These are phyloP conservation scores for Globisporangium splendens DNA, from an alignment of 352 stramenopile species.

Conservation along the genomic window DNA sequence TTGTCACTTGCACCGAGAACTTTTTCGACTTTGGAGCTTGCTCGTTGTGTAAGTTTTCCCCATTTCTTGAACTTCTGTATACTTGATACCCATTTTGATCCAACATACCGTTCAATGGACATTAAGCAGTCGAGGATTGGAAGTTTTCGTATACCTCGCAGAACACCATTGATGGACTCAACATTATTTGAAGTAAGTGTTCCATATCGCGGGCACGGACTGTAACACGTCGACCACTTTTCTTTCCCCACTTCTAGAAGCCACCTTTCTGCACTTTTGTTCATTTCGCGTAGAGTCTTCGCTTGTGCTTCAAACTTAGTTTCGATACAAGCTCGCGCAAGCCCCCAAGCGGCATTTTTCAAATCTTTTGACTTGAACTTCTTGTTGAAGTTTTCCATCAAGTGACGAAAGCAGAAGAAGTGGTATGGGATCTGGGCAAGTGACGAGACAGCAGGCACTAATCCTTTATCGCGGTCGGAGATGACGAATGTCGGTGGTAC, in stretches of 20 bases:
- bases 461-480: background rate
- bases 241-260: too few relatives aligned
- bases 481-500: background rate
- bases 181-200: slow-evolving; percentile 11
- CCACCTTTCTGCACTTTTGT: too few relatives aligned
- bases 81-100: too few relatives aligned
- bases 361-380: slow-evolving; percentile 10
- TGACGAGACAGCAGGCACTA: background rate
- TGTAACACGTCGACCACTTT: slow-evolving; percentile 1
- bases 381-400: slow-evolving; percentile 15
- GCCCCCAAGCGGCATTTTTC: background rate
- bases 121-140: slow-evolving; percentile 7
- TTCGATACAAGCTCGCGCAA: too few relatives aligned
- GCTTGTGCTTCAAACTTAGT: too few relatives aligned
- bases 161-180: slow-evolving; percentile 3
- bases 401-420: slow-evolving; percentile 11
- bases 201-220: slow-evolving; percentile 4
- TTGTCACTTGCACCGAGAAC: too few relatives aligned
- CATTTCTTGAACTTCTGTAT: too few relatives aligned
- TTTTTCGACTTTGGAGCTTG: too few relatives aligned
- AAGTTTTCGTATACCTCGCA: background rate
- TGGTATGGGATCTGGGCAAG: background rate
- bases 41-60: too few relatives aligned
- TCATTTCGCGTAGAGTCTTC: too few relatives aligned
- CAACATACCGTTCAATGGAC: slow-evolving; percentile 2